Base-by-base conservation (phyloP, 2,329 filamentous ascomycete genomes). In the Decorospora gaudefroyi region DNA sequence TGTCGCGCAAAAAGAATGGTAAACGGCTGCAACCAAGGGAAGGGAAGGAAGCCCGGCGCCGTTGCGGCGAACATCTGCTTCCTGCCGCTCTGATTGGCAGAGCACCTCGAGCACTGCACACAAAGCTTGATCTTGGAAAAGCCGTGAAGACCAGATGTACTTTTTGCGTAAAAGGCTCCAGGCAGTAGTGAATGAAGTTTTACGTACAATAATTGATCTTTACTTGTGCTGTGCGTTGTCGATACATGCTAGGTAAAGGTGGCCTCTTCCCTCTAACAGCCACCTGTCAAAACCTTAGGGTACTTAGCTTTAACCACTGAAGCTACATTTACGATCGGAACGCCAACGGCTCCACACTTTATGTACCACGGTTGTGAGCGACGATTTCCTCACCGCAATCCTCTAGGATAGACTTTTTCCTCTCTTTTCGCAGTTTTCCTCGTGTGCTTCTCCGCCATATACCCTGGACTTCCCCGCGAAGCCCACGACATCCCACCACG, bases 231-330 rank as follows among this genome's bases (percentile, higher is more conserved):
- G 51, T 42, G 40, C 33, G 59, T 49, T 47, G 53, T 35, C 37
- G 46, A 47, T 45, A 33, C 46, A 49, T n/a, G n/a, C n/a, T n/a
- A 45, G 27, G 60, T 59, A 60, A 64, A 66, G 55, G 52, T 68
- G 64, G 53, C 64, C 63, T 66, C 51, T 66, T 44, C 46, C 50
- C 43, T n/a, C n/a, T n/a, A 58, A 64, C 59, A 59, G 38, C 59
- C 62, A 67, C 51, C 50, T 65, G 57, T 59, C 59, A 59, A 54
- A 46, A 51, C n/a, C n/a, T n/a, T n/a, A n/a, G n/a, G n/a, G n/a
- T n/a, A n/a, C n/a, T n/a, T n/a, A n/a, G n/a, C n/a, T n/a, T n/a
- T n/a, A n/a, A n/a, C n/a, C n/a, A n/a, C n/a, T n/a, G n/a, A n/a
- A n/a, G n/a, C 49, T 40, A 39, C 49, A 42, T 48, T 46, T 46